phyloP scores from a whole-genome alignment of 345 rosid genomes.

The Lepidium africanum region DNA sequence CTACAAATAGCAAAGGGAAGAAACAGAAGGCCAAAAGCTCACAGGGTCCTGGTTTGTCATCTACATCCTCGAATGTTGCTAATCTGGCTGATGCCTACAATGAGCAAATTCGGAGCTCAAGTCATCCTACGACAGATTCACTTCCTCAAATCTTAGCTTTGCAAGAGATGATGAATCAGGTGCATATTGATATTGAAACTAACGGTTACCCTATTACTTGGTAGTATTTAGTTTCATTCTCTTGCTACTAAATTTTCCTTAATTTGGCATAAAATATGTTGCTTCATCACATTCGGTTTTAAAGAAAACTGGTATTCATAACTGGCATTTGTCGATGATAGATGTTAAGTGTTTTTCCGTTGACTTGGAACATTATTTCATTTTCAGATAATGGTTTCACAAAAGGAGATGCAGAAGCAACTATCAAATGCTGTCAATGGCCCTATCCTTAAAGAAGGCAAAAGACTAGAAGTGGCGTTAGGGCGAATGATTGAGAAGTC shows the following conservation, averaged over 20 bases:
- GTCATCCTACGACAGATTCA: slow-evolving; percentile 33
- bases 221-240: neutral
- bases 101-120: slow-evolving; percentile 37
- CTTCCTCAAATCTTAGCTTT: slow-evolving; percentile 47
- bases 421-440: slow-evolving; percentile 46
- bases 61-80: slow-evolving; percentile 48
- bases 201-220: neutral
- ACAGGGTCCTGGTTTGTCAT: slow-evolving; percentile 41
- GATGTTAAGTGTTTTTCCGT: neutral
- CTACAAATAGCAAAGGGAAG: slow-evolving; percentile 47
- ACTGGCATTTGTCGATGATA: neutral
- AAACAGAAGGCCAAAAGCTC: slow-evolving; percentile 52
- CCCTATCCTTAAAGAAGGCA: slow-evolving; percentile 62
- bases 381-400: slow-evolving; percentile 50
- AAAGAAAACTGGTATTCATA: neutral
- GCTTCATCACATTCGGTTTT: neutral
- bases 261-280: neutral
- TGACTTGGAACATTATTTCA: neutral
- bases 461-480: slow-evolving; percentile 64
- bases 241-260: neutral
- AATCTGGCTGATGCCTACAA: slow-evolving; percentile 46
- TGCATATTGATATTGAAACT: slow-evolving; percentile 18
- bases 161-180: slow-evolving; percentile 81
- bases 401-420: slow-evolving; percentile 83
- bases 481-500: slow-evolving; percentile 70